phyloP scores from a whole-genome alignment of 495 filamentous ascomycete species.

The Haplographium delicatum region DNA sequence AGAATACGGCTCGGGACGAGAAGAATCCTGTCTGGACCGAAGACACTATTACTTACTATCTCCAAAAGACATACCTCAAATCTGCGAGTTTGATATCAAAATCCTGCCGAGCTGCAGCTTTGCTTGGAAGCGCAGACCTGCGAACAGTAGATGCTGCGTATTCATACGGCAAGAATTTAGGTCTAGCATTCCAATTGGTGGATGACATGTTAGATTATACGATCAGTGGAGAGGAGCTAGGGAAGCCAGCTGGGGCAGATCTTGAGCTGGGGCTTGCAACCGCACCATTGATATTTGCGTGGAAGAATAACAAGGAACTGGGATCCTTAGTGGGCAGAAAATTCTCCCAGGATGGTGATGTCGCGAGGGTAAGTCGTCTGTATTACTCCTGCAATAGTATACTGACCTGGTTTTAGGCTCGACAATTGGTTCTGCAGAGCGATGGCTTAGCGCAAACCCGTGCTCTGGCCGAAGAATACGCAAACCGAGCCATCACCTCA shows the following conservation, averaged over 20 bases:
- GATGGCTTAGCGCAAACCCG: slow-evolving; percentile 88
- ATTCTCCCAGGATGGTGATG: slow-evolving; percentile 78
- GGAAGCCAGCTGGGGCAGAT: slow-evolving; percentile 93
- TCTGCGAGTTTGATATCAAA: slow-evolving; percentile 94
- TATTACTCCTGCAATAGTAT: background rate
- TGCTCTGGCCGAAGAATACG: slow-evolving; percentile 83
- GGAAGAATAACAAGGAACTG: slow-evolving; percentile 82
- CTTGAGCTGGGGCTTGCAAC: slow-evolving; percentile 90
- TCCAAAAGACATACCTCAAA: slow-evolving; percentile 99
- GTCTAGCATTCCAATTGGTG: slow-evolving; percentile 94
- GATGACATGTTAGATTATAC: slow-evolving; percentile 99
- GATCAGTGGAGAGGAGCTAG: slow-evolving; percentile 72
- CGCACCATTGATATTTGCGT: slow-evolving; percentile 92
- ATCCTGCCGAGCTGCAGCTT: slow-evolving; percentile 81
- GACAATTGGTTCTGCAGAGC: slow-evolving; percentile 74
- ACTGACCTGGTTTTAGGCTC: slow-evolving; percentile 52
- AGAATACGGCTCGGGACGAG: slow-evolving; percentile 90
- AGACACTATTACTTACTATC: slow-evolving; percentile 84
- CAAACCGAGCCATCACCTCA: slow-evolving; percentile 77
- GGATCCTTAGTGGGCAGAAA: slow-evolving; percentile 88
- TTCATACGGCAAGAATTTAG: slow-evolving; percentile 83
- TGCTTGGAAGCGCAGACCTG: slow-evolving; percentile 71
- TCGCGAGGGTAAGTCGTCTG: slow-evolving; percentile 58
- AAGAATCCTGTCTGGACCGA: slow-evolving; percentile 74
- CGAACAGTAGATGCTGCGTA: slow-evolving; percentile 89